A percentile compares a stretch with the other conserved stretches of the same genome.
phyloP scores from a whole-genome alignment of 192 early-diverging fungal species.

The Phlyctochytrium arcticum region DNA sequence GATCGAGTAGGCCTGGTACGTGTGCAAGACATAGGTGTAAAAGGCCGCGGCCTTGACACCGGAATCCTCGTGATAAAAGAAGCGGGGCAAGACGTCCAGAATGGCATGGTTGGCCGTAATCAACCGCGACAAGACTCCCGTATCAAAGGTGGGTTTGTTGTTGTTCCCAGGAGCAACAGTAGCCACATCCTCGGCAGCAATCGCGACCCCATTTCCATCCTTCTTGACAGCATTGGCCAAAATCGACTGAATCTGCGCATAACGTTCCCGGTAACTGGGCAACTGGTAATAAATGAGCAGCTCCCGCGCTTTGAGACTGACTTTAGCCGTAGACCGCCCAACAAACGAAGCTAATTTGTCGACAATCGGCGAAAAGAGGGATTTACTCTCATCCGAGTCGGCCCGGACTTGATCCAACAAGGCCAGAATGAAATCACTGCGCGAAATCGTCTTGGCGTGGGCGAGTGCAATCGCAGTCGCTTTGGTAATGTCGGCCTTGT shows the following conservation, averaged over 20 bases:
- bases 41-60: slow-evolving; percentile 77
- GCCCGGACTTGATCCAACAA: slow-evolving; percentile 80
- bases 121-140: slow-evolving; percentile 53
- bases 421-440: slow-evolving; percentile 59
- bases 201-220: too few species aligned
- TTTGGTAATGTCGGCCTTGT: slow-evolving; percentile 74
- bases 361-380: slow-evolving; percentile 68
- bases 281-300: slow-evolving; percentile 89
- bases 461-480: slow-evolving; percentile 72
- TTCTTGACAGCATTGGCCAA: slow-evolving; percentile 59
- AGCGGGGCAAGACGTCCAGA: slow-evolving; percentile 87
- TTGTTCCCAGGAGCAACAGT: too few species aligned
- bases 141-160: slow-evolving; percentile 29
- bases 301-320: slow-evolving; percentile 92
- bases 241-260: slow-evolving; percentile 77
- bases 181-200: background rate
- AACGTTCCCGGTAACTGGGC: slow-evolving; percentile 87
- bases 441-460: slow-evolving; percentile 76
- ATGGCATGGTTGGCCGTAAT: slow-evolving; percentile 93
- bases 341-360: slow-evolving; percentile 75
- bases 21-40: slow-evolving; percentile 94
- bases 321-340: slow-evolving; percentile 74
- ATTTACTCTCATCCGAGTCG: slow-evolving; percentile 56
- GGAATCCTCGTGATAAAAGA: slow-evolving; percentile 84
- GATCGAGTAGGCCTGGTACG: slow-evolving; percentile 96